Evolutionary conservation across 1,284 basidiomycete species (phyloP).

Genomic region (Athelia sp.): DNA sequence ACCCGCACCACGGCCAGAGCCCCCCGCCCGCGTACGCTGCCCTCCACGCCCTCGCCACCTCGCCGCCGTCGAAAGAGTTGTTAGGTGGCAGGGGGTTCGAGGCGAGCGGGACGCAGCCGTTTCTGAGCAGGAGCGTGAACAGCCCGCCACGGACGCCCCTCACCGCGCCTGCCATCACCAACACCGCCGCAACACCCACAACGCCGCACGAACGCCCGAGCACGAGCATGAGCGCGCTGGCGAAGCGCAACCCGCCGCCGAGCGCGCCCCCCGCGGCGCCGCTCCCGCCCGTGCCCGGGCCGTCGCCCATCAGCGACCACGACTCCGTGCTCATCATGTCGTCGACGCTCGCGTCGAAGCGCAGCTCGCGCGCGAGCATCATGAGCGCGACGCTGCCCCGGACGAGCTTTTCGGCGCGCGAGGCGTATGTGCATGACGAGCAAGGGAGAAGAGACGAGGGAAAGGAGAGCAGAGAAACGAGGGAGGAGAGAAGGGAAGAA

Average conservation of each 20-base stretch:
- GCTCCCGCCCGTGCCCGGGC: constrained; percentile 48
- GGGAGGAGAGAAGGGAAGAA: too few species aligned
- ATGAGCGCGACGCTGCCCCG: too few species aligned
- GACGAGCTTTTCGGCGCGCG: too few species aligned
- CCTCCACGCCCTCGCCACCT: constrained; percentile 5
- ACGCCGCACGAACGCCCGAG: too few species aligned
- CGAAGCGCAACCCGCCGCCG: constrained; percentile 30
- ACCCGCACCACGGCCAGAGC: constrained; percentile 10
- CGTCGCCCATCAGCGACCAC: constrained; percentile 40
- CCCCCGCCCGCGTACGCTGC: constrained; percentile 8
- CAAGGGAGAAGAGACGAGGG: too few species aligned
- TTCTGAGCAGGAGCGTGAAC: not conserved
- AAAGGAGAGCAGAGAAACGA: too few species aligned
- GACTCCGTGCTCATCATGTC: constrained; percentile 39
- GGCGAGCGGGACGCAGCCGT: too few species aligned
- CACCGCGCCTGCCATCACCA: too few species aligned
- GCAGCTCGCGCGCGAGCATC: constrained; percentile 25
- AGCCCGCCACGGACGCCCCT: not conserved
- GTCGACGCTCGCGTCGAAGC: constrained; percentile 24
- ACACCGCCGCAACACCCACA: too few species aligned
- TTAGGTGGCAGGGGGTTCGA: constrained; percentile 1
- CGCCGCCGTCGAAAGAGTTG: too few species aligned
- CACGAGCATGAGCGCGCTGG: too few species aligned
- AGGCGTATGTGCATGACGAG: too few species aligned
- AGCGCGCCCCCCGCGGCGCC: constrained; percentile 40